Conservation (phyloP, 208 protist genomes). For the Trypanosoma brucei region DNA sequence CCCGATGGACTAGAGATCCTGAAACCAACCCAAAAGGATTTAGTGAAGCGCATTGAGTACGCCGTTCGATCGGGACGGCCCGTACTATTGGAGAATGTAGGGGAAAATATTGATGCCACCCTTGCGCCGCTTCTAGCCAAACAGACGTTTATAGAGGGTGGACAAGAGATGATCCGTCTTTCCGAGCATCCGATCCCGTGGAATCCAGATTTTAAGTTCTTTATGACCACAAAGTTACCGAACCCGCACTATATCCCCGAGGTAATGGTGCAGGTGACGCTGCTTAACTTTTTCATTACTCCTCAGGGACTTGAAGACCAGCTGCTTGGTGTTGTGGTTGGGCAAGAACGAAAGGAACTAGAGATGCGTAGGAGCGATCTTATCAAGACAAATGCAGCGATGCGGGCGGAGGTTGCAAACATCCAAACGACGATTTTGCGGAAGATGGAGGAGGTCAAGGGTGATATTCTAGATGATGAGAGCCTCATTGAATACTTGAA, state of each 20-base stretch:
- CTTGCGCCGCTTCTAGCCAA: conserved; percentile 94
- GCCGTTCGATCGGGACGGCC: conserved; percentile 92
- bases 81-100: conserved; percentile 96
- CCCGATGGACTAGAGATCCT: conserved; percentile 94
- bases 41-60: conserved; percentile 94
- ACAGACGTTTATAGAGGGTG: conserved; percentile 93
- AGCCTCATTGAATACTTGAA: conserved; percentile 95
- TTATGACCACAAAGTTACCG: conserved; percentile 97
- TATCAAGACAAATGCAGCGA: conserved; percentile 94
- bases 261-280: conserved; percentile 95
- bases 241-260: conserved; percentile 98
- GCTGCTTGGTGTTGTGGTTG: conserved; percentile 95
- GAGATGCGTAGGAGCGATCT: conserved; percentile 93
- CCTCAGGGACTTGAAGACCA: conserved; percentile 97
- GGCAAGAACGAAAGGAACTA: conserved; percentile 96
- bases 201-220: conserved; percentile 96
- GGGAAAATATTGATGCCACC: conserved; percentile 93
- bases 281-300: conserved; percentile 99
- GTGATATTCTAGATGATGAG: conserved; percentile 97
- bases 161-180: conserved; percentile 94
- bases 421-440: conserved; percentile 96
- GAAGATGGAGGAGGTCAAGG: conserved; percentile 93
- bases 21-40: conserved; percentile 94
- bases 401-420: conserved; percentile 94
- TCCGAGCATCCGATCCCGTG: conserved; percentile 95